Conservation (phyloP, 805 yeast species). For the Ogataea wickerhamii region DNA sequence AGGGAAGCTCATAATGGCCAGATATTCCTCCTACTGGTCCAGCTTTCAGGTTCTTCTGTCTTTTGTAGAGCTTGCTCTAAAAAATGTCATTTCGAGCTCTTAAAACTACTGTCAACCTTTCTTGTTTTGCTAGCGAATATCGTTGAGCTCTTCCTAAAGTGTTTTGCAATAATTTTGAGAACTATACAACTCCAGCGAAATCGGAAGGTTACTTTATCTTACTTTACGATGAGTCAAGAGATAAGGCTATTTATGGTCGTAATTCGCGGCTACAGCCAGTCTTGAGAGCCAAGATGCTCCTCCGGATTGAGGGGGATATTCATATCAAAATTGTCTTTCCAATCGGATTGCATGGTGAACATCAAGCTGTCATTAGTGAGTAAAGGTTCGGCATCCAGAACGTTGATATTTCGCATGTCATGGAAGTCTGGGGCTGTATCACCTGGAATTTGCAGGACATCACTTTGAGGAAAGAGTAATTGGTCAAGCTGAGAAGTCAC, state of each 20-base stretch:
- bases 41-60: not conserved
- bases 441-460: not conserved
- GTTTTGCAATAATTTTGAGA: too few relatives aligned
- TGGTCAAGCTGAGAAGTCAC: conserved; percentile 9
- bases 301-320: conserved; percentile 7
- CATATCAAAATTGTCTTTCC: conserved; percentile 12
- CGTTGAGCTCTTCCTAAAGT: too few relatives aligned
- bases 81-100: too few relatives aligned
- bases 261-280: too few relatives aligned
- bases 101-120: too few relatives aligned
- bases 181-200: too few relatives aligned
- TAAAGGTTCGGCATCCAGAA: conserved; percentile 1
- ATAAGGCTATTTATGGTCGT: too few relatives aligned
- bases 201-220: too few relatives aligned
- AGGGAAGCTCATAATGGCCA: conserved; percentile 6
- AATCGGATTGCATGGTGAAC: conserved; percentile 8
- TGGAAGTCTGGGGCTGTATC: not conserved
- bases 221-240: too few relatives aligned
- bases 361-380: not conserved
- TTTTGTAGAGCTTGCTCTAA: conserved; percentile 3
- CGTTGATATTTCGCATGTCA: not conserved
- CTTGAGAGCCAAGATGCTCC: not conserved
- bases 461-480: conserved; percentile 9
- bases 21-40: conserved; percentile 6
- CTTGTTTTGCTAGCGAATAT: too few relatives aligned